Base-by-base conservation (phyloP, 1,284 basidiomycete species). In the Blastosporella zonata region DNA sequence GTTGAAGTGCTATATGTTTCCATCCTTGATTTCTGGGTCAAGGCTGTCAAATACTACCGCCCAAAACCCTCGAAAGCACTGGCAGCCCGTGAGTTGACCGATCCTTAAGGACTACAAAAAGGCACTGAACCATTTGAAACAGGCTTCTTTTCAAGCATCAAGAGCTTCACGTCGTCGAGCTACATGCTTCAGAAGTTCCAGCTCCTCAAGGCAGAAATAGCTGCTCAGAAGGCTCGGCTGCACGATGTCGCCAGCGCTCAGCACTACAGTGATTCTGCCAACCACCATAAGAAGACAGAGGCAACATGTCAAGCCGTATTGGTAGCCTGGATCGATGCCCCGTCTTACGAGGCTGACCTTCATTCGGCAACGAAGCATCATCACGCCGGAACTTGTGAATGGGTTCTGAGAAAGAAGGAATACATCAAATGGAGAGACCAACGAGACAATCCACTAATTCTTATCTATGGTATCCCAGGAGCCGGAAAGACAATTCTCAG, bases 401-500 rank as follows among this genome's bases (percentile, higher is more conserved):
- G 48, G 48, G 33, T 40, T 8, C 36, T 37, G 4, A 25, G 28
- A 5, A 50, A 45, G 22, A 13, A 22, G 29, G 29, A 45, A 23
- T 50, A 45, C 23, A 33, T 34, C 12, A 22, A 40, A 17, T 45
- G 42, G 43, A 34, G 10, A 12, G 37, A 45, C 12, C 43, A 29
- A 39, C 15, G 9, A 8, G 28, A 38, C 1, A 17, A 28, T 25
- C 9, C 40, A 2, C 22, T 50, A 7, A 29, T 50, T 36, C 36
- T 50, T 36, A 45, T 50, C 12, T 50, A 50, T 36, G 48, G 48
- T 25, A 45, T 50, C 15, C 48, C 48, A 21, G 48, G 48, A 2
- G 48, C 48, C 12, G 48, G 48, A 9, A 50, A 50, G 31, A 50
- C 48, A 4, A 40, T 50, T 25, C 44, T 50, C 23, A 50, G 48